Evolutionary conservation across 192 early-diverging fungal genomes (phyloP).

Genomic region (Coemansia sp.): DNA sequence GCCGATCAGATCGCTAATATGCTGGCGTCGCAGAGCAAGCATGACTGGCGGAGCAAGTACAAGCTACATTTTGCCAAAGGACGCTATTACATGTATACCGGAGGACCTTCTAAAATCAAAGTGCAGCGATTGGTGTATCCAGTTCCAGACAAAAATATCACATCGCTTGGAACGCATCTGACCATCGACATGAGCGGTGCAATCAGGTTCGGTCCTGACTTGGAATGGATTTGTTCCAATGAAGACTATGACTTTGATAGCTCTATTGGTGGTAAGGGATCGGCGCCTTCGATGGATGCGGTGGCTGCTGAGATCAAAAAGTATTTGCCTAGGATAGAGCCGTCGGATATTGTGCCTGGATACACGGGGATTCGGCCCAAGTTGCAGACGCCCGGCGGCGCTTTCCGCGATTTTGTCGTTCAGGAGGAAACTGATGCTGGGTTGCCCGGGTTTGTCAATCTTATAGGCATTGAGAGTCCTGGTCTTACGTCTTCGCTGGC

Average conservation of each 20-base stretch:
- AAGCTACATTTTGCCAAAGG: slow-evolving; percentile 76
- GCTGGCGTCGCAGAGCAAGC: slow-evolving; percentile 19
- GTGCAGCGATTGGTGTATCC: slow-evolving; percentile 77
- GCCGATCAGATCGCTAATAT: slow-evolving; percentile 63
- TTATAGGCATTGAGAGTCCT: slow-evolving; percentile 84
- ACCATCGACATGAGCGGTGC: slow-evolving; percentile 75
- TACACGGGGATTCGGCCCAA: slow-evolving; percentile 88
- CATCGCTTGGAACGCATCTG: slow-evolving; percentile 74
- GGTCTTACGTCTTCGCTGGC: slow-evolving; percentile 81
- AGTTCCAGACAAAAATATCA: slow-evolving; percentile 70
- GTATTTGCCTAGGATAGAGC: slow-evolving; percentile 63
- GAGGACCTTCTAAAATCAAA: slow-evolving; percentile 11
- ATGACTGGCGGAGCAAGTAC: slow-evolving; percentile 44
- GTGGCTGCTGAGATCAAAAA: slow-evolving; percentile 59
- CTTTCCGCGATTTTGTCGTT: slow-evolving; percentile 78
- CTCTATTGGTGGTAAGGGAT: slow-evolving; percentile 3
- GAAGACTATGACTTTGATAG: slow-evolving; percentile 62
- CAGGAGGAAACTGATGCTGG: slow-evolving; percentile 56
- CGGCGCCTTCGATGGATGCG: slow-evolving; percentile 16
- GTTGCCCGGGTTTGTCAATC: slow-evolving; percentile 66
- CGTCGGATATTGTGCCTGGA: slow-evolving; percentile 63
- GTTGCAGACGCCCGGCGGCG: slow-evolving; percentile 67
- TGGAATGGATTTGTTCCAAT: slow-evolving; percentile 59
- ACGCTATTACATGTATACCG: slow-evolving; percentile 69
- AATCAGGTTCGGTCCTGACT: slow-evolving; percentile 80